These are phyloP conservation scores for Periglandula ipomoeae DNA, from an alignment of 2,329 filamentous ascomycete genomes.

Conservation along the genomic window DNA sequence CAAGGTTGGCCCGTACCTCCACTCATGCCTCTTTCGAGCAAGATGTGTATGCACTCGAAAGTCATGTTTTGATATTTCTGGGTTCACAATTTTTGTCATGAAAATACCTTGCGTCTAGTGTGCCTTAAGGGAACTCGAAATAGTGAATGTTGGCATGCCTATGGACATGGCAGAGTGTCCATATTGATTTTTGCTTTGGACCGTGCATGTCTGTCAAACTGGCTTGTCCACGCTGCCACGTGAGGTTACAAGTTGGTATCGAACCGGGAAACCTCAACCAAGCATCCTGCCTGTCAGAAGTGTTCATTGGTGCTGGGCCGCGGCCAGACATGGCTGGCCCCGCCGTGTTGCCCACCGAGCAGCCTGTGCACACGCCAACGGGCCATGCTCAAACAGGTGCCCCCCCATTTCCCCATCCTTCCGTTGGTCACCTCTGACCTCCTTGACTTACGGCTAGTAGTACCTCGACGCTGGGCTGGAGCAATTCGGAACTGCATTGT, in stretches of 20 bases:
- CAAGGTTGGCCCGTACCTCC: slow-evolving; percentile 1
- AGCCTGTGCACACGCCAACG: too few relatives aligned
- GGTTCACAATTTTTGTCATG: too few relatives aligned
- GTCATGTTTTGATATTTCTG: not conserved
- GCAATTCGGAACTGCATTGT: not conserved
- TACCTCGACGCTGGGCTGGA: not conserved
- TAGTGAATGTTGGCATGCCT: too few relatives aligned
- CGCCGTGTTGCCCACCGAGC: not conserved
- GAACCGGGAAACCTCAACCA: not conserved
- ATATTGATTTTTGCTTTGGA: too few relatives aligned
- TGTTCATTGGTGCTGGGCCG: not conserved
- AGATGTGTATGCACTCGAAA: not conserved
- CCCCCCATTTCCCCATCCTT: not conserved
- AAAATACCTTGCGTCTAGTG: too few relatives aligned
- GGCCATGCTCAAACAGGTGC: too few relatives aligned
- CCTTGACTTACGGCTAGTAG: not conserved
- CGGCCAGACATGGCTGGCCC: not conserved
- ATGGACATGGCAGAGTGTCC: too few relatives aligned
- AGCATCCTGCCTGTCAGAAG: too few relatives aligned
- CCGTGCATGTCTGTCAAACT: too few relatives aligned
- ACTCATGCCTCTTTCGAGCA: not conserved
- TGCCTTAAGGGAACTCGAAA: too few relatives aligned
- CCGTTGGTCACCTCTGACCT: not conserved
- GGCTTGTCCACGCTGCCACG: not conserved
- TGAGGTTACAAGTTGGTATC: not conserved